Base-by-base conservation (phyloP, 306 rosid genomes). In the Mimosa bimucronata region DNA sequence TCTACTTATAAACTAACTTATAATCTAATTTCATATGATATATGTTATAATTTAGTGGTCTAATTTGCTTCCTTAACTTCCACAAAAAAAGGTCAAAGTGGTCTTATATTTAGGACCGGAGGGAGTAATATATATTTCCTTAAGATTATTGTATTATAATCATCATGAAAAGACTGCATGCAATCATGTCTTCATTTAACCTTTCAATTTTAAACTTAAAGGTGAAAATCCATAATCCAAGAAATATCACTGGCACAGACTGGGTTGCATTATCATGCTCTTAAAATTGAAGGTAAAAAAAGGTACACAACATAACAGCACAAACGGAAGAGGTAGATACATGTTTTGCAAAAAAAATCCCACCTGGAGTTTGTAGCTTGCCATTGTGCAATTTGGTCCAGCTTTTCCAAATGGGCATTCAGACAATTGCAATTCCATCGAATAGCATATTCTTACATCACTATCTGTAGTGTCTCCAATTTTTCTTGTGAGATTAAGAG, bases 321-420 rank as follows among this genome's bases (percentile, higher is more conserved):
- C 58, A 31, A 40, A 77, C 80, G 31, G 18, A 67, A 50, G 58
- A 50, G 66, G 71, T 23, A 84, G 74, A 80, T 61, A 46, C 40
- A 37, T 70, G 30, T 71, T 55, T 70, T 71, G 80, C 69, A 73
- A 76, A 68, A 34, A n/a, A 30, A 78, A 69, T 74, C 81, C 38
- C 85, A 95, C 99, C 99, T 93, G 98, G 77, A 95, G 98, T 77
- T 23, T 41, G 85, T 89, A 85, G 85, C 86, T 86, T 76, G 81
- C 85, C 89, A 86, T 84, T 61, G 89, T 82, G 87, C 99, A 95
- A 81, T 90, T 93, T 16, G 91, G 73, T 76, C 99, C 99, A 50
- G 97, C 91, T 85, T 86, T 95, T 34, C 97, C 98, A 42, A 77
- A 31, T 19, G 94, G 92, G 75, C 99, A 95, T 83, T 82, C 92